These are phyloP conservation scores for Dryas drummondii DNA, from an alignment of 306 rosid genomes.

Conservation along the genomic window DNA sequence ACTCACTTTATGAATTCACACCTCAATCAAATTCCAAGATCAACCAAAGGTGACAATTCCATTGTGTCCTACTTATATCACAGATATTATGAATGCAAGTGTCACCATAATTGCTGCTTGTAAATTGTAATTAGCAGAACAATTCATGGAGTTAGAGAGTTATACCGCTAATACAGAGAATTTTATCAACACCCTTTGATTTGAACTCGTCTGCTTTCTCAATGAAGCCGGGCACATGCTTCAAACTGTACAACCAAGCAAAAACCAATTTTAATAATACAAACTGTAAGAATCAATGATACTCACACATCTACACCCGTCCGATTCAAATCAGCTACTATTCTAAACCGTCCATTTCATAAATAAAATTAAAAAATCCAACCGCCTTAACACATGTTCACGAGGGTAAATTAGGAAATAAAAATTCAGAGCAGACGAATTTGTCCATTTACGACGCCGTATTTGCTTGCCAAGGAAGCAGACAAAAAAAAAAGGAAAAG, in stretches of 20 bases:
- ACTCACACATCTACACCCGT: background rate
- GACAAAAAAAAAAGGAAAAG: background rate
- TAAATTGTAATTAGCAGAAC: background rate
- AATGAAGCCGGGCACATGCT: conserved; percentile 85
- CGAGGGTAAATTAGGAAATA: background rate
- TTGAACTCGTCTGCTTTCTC: conserved; percentile 73
- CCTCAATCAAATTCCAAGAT: background rate
- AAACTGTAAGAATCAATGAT: no score
- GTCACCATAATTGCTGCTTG: background rate
- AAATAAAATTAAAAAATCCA: no score
- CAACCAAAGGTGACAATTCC: background rate
- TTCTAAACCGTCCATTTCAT: no score
- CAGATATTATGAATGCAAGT: no score
- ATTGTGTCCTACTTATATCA: background rate
- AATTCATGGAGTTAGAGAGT: background rate
- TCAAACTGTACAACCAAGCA: conserved; percentile 42
- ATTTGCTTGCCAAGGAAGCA: background rate
- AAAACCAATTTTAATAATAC: no score
- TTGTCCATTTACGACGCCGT: no score
- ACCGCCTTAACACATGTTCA: no score
- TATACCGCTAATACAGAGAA: conserved; percentile 74
- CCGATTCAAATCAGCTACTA: background rate
- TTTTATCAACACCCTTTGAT: conserved; percentile 69
- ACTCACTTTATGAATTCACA: background rate
- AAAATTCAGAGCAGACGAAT: background rate